Percentiles rank a stretch among this genome's conserved stretches.
Evolutionary conservation across 805 yeast species (phyloP).

Genomic region (Tetrapisispora namnaoensis): DNA sequence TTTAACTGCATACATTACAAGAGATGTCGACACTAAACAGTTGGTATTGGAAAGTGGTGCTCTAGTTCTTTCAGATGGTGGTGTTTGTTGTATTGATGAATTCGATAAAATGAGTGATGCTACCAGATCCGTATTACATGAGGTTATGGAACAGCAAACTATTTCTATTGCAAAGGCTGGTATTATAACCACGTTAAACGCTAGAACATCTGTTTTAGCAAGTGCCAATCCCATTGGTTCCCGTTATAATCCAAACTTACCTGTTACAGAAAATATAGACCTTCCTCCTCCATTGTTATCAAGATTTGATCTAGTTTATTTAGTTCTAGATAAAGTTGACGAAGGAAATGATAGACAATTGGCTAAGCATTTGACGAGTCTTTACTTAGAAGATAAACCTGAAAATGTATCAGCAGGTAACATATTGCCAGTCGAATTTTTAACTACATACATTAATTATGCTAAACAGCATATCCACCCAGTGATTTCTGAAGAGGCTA

Average conservation of each 20-base stretch:
- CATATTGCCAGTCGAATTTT: conserved; percentile 74
- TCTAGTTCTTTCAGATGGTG: conserved; percentile 90
- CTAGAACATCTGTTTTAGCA: conserved; percentile 90
- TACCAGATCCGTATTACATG: conserved; percentile 90
- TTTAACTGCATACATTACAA: conserved; percentile 90
- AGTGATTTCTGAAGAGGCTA: conserved; percentile 68
- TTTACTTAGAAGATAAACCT: conserved; percentile 85
- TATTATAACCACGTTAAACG: conserved; percentile 91
- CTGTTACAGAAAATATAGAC: conserved; percentile 92
- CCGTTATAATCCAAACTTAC: conserved; percentile 85
- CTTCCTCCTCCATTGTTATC: conserved; percentile 93
- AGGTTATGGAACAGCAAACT: conserved; percentile 99
- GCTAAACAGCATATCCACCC: conserved; percentile 85
- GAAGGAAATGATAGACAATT: conserved; percentile 73
- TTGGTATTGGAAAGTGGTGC: conserved; percentile 95
- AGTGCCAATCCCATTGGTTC: conserved; percentile 97
- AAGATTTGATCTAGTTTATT: conserved; percentile 87
- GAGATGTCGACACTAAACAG: conserved; percentile 90
- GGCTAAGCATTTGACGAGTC: conserved; percentile 81
- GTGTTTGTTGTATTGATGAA: conserved; percentile 97
- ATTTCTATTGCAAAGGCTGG: conserved; percentile 98
- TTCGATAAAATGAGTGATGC: conserved; percentile 95
- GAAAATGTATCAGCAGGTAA: conserved; percentile 58
- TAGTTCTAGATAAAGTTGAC: conserved; percentile 87
- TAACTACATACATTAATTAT: conserved; percentile 83